phyloP scores from a whole-genome alignment of 1,284 basidiomycete species.

The Tremellales sp. region DNA sequence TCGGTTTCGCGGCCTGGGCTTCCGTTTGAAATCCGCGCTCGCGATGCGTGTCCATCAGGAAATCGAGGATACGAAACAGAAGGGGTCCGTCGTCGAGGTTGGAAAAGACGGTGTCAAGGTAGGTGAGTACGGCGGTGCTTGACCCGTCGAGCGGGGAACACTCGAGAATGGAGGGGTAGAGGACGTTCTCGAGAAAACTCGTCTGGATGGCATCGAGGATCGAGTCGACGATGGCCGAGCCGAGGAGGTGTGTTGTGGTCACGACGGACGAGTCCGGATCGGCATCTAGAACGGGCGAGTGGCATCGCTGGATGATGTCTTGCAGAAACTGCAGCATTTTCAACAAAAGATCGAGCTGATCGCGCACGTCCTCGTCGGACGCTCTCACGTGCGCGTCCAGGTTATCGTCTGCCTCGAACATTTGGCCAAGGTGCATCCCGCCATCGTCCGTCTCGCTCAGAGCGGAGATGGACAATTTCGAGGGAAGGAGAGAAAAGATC shows the following conservation, averaged over 20 bases:
- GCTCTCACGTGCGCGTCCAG: conserved; percentile 51
- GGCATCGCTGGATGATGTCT: conserved; percentile 58
- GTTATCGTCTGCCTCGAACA: conserved; percentile 12
- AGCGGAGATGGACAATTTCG: conserved; percentile 59
- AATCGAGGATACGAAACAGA: conserved; percentile 26
- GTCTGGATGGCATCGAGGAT: conserved; percentile 76
- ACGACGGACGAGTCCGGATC: conserved; percentile 15
- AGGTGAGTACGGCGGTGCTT: conserved; percentile 93
- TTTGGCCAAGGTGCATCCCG: conserved; percentile 33
- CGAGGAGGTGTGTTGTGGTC: conserved; percentile 51
- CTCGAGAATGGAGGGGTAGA: conserved; percentile 90
- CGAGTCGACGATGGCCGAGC: conserved; percentile 70
- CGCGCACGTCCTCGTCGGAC: conserved; percentile 72
- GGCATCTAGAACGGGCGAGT: conserved; percentile 13
- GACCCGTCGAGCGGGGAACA: conserved; percentile 90
- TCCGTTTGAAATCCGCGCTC: conserved; percentile 5
- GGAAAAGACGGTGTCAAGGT: conserved; percentile 81
- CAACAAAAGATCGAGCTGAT: conserved; percentile 79
- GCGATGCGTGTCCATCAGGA: conserved; percentile 32
- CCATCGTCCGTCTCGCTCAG: conserved; percentile 63
- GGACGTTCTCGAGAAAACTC: conserved; percentile 87
- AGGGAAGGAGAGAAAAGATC: conserved; percentile 85
- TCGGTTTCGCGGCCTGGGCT: conserved; percentile 7
- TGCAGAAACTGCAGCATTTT: conserved; percentile 89
- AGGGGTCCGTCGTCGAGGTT: conserved; percentile 62